Evolutionary conservation across 768 basidiomycete species (phyloP).

Genomic region (Harrya chromipes): DNA sequence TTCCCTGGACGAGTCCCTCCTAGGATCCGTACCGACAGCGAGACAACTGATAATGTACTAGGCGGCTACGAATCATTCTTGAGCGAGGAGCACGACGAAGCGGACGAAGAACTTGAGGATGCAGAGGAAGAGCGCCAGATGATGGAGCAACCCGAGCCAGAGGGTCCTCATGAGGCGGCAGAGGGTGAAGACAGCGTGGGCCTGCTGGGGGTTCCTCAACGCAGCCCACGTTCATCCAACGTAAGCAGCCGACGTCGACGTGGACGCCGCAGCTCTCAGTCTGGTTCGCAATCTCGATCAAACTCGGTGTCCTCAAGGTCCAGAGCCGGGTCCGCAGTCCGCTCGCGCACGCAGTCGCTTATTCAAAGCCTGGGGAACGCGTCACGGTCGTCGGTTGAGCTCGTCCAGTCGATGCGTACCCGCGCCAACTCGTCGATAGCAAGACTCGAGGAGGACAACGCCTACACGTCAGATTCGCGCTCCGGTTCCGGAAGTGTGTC

Average conservation of each 20-base stretch:
- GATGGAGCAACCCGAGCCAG: conserved; percentile 45
- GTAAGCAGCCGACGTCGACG: conserved; percentile 33
- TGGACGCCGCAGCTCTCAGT: conserved; percentile 36
- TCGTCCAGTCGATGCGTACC: conserved; percentile 47
- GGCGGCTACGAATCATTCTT: conserved; percentile 31
- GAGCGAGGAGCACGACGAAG: conserved; percentile 26
- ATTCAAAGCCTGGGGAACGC: conserved; percentile 63
- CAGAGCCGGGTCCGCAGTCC: conserved; percentile 48
- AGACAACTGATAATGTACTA: conserved; percentile 25
- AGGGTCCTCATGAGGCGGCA: conserved; percentile 55
- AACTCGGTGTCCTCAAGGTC: conserved; percentile 36
- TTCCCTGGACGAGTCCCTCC: conserved; percentile 27
- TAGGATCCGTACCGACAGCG: conserved; percentile 30
- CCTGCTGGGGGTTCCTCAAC: conserved; percentile 51
- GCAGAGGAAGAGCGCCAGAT: conserved; percentile 33
- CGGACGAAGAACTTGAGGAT: conserved; percentile 34
- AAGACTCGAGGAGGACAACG: conserved; percentile 55
- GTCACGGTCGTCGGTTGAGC: conserved; percentile 57
- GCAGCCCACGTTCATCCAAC: conserved; percentile 43
- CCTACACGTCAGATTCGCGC: conserved; percentile 34
- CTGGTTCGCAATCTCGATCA: conserved; percentile 31
- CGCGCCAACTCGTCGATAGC: conserved; percentile 70
- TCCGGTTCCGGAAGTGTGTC: conserved; percentile 47
- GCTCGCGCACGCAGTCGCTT: conserved; percentile 65
- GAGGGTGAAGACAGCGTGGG: conserved; percentile 63